Base-by-base conservation (phyloP, 148 eudicot genomes). In the Suaeda aralocaspica region DNA sequence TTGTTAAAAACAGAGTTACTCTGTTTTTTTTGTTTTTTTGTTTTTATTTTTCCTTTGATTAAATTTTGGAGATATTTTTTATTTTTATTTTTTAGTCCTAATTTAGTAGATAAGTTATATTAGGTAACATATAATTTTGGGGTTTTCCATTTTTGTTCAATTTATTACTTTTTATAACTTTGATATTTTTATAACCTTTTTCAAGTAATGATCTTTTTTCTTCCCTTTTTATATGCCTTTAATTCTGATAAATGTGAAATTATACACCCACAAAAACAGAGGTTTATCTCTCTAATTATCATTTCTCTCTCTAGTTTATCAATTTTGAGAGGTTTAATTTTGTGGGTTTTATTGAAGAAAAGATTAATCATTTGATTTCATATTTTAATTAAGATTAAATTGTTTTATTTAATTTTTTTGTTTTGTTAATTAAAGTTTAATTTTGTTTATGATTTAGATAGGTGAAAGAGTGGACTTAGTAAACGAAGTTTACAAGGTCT, bases 381-480 rank as follows among this genome's bases (percentile, higher is more conserved):
- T 44, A 36, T 45, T 64, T 26, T 39, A 7, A 16, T 48, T n/a
- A 39, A 30, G 11, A 11, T 8, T 12, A 19, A 28, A 16, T 49
- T 49, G 34, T 25, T 22, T 52, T 11, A 6, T 9, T 52, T 60
- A n/a, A n/a, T n/a, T n/a, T n/a, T n/a, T n/a, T n/a, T n/a, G n/a
- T n/a, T n/a, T n/a, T n/a, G n/a, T 31, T 55, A 55, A 22, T 25
- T 2, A 0, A 42, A 2, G 8, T 33, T 22, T 53, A 12, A 9
- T 9, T 59, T 60, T 22, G 18, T 51, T 51, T 34, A 21, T 60
- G 67, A 30, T 68, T 49, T 71, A 41, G 68, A 46, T 72, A 72
- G 80, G 80, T 75, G 28, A 69, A n/a, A 59, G 64, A 41, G 59
- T 22, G 69, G 72, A 69, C 34, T 69, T 34, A 52, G 64, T 48